phyloP scores from a whole-genome alignment of 495 filamentous ascomycete genomes.

The Hypoxylon perforatum region DNA sequence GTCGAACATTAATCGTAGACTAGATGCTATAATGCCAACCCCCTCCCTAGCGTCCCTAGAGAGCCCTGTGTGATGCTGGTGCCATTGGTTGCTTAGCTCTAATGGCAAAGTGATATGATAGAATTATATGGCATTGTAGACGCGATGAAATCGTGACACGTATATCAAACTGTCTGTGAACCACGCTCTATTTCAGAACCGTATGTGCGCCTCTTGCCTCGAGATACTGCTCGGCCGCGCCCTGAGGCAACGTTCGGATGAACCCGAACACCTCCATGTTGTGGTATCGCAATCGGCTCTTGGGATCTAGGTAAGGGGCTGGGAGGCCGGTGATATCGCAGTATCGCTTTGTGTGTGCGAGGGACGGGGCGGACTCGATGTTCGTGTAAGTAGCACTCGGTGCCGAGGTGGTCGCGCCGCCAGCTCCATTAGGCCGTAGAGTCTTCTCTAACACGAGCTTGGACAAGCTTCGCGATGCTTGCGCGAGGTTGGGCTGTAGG shows the following conservation, averaged over 20 bases:
- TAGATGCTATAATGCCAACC: too few species aligned
- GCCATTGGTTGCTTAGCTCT: background rate
- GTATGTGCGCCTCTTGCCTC: conserved; percentile 92
- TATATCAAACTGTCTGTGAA: background rate
- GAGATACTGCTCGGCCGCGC: conserved; percentile 84
- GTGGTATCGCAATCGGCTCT: conserved; percentile 89
- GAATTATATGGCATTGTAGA: background rate
- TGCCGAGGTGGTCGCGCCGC: conserved; percentile 43
- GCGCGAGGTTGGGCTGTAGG: conserved; percentile 76
- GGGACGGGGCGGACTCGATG: conserved; percentile 88
- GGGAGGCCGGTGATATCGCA: conserved; percentile 94
- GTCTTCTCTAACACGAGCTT: conserved; percentile 84
- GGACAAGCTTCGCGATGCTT: conserved; percentile 84
- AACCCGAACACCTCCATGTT: conserved; percentile 88
- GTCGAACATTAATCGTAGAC: conserved; percentile 64
- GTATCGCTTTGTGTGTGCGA: conserved; percentile 82
- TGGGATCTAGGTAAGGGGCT: conserved; percentile 90
- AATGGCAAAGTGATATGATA: conserved; percentile 1
- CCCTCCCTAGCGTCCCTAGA: too few species aligned
- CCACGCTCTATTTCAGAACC: conserved; percentile 74
- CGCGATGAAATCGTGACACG: background rate
- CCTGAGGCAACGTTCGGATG: conserved; percentile 79
- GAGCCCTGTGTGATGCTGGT: background rate
- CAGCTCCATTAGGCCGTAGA: conserved; percentile 45
- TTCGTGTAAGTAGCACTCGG: conserved; percentile 92